Base-by-base conservation (phyloP, 441 rosid species). In the Populus trichocarpa region DNA sequence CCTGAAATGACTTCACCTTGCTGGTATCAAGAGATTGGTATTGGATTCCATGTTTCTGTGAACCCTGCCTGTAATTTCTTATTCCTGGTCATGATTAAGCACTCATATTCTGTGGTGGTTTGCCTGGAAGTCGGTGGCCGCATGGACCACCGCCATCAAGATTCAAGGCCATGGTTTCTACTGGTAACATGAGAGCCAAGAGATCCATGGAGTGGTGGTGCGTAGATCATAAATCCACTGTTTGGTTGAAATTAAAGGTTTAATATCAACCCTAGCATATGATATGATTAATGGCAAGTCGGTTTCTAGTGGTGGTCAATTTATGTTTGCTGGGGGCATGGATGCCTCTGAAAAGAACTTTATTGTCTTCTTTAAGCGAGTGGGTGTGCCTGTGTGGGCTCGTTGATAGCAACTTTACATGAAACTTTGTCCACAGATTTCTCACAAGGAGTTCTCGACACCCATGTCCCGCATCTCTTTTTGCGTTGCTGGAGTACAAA, bases 351-450 rank as follows among this genome's bases (percentile, higher is more conserved):
- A 79, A 74, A 83, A 81, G 80, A 64, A 76, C 69, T 38, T 4
- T 11, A 11, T 65, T 81, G 84, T 81, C 84, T 64, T 79, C 26
- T 80, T 74, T 67, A 8, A 46, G 57, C 57, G 57, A 38, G 46
- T 14, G 57, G 1, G 57, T 38, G 42, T 38, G 12, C 42, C 11
- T 38, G 42, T 0, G 57, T 16, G 57, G 7, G 57, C 18, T 46
- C 18, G 20, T 13, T 14, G 7, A 46, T 14, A 14, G 18, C n/a
- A 5, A 50, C 20, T 50, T 16, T 50, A 50, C 57, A 50, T 14
- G 57, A 22, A 67, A 67, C 46, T 6, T 22, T 67, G 53, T 35
- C 70, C 78, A 67, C 50, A 14, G 35, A 42, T 38, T 78, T 5
- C 32, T 2, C 59, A 3, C 6, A 7, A 0, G 2, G 18, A 10